These are phyloP conservation scores for Withania somnifera DNA, from an alignment of 305 asterid genomes.

Conservation along the genomic window DNA sequence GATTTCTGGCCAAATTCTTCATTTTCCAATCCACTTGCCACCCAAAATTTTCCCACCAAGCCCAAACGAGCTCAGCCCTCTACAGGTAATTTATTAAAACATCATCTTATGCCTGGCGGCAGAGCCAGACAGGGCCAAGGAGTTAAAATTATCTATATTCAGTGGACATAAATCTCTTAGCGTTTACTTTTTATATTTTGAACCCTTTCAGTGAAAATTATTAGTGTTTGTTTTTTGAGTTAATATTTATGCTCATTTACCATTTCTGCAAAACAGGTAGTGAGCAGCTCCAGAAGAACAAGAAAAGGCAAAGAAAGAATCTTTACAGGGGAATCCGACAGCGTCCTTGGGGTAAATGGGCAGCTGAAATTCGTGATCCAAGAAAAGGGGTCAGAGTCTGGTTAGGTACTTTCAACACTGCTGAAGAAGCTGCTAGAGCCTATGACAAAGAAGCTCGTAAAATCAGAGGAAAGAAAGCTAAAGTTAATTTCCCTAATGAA, in stretches of 20 bases:
- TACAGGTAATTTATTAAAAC: constrained; percentile 22
- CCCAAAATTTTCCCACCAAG: constrained; percentile 1
- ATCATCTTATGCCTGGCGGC: no score
- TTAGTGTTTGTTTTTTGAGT: no score
- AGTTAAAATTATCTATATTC: no score
- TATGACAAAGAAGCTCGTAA: constrained; percentile 71
- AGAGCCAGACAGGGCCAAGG: no score
- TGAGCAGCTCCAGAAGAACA: constrained; percentile 10
- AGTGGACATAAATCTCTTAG: no score
- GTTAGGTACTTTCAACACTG: constrained; percentile 75
- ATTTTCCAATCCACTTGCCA: neutral
- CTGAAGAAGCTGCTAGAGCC: constrained; percentile 89
- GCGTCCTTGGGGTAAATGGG: constrained; percentile 95
- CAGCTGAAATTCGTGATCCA: constrained; percentile 88
- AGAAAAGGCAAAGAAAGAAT: constrained; percentile 52
- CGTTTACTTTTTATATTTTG: no score
- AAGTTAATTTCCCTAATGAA: constrained; percentile 65
- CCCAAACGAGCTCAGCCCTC: constrained; percentile 23
- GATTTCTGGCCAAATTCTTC: constrained; percentile 17
- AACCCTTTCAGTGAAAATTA: neutral
- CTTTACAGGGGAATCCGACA: constrained; percentile 74
- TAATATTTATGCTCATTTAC: neutral
- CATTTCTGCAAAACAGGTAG: constrained; percentile 17
- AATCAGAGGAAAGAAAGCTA: constrained; percentile 75
- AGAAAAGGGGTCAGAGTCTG: constrained; percentile 77